These are phyloP conservation scores for Blastobotrys terrestris DNA, from an alignment of 805 yeast genomes.

Conservation along the genomic window DNA sequence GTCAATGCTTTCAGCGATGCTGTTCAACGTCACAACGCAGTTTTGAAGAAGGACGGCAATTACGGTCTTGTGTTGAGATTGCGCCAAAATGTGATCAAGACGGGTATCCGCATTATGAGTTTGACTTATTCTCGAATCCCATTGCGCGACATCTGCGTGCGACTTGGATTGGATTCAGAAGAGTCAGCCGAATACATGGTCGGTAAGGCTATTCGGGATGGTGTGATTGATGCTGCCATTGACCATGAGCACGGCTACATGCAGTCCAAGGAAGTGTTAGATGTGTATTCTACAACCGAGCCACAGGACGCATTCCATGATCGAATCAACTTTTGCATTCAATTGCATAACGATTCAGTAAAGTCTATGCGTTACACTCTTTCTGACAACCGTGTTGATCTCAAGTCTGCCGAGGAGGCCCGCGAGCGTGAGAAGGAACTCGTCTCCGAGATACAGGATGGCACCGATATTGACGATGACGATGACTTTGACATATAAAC, in stretches of 20 bases:
- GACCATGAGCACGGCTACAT: constrained; percentile 87
- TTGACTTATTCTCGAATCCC: constrained; percentile 87
- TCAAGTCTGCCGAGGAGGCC: constrained; percentile 47
- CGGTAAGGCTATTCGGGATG: constrained; percentile 93
- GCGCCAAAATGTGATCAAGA: constrained; percentile 94
- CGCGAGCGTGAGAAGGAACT: constrained; percentile 50
- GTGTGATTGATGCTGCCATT: constrained; percentile 91
- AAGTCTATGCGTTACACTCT: constrained; percentile 90
- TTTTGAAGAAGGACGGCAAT: constrained; percentile 68
- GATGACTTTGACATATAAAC: constrained; percentile 30
- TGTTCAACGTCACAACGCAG: constrained; percentile 53
- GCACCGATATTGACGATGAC: constrained; percentile 38
- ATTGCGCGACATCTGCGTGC: constrained; percentile 86
- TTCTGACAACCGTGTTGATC: constrained; percentile 44
- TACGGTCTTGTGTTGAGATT: constrained; percentile 80
- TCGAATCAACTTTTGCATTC: constrained; percentile 87
- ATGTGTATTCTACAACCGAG: constrained; percentile 77
- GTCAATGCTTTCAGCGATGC: constrained; percentile 71
- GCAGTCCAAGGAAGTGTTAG: constrained; percentile 81
- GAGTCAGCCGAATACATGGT: constrained; percentile 96
- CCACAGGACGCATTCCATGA: constrained; percentile 89
- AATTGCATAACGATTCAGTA: constrained; percentile 84
- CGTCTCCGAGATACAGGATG: constrained; percentile 39
- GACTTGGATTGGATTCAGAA: constrained; percentile 86
- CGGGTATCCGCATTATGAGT: constrained; percentile 92